These are phyloP conservation scores for Rugonectria rugulosa DNA, from an alignment of 2,329 filamentous ascomycete species.

Conservation along the genomic window DNA sequence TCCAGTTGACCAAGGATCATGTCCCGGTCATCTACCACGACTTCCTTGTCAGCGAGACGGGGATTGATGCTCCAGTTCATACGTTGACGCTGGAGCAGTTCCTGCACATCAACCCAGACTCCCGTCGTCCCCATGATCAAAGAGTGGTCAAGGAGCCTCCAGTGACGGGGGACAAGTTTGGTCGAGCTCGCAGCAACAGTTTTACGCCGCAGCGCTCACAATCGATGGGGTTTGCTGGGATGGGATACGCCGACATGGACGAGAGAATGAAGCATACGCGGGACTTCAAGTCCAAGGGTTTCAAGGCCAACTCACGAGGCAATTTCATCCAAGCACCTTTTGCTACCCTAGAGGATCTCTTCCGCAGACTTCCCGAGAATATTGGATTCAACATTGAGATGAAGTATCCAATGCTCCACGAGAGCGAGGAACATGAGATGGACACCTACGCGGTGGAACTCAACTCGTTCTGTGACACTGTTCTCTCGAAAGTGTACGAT, in stretches of 20 bases:
- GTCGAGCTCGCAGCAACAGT: constrained; percentile 47
- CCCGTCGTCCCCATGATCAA: constrained; percentile 33
- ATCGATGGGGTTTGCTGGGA: constrained; percentile 61
- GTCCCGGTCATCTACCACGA: constrained; percentile 99
- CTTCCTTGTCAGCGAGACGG: constrained; percentile 96
- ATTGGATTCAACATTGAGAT: constrained; percentile 99
- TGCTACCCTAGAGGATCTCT: constrained; percentile 92
- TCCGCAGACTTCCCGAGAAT: constrained; percentile 79
- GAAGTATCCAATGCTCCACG: constrained; percentile 98
- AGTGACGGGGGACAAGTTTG: constrained; percentile 44
- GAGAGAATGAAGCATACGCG: constrained; percentile 98
- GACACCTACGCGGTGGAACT: constrained; percentile 95
- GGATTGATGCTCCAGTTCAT: constrained; percentile 95
- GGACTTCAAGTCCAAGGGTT: constrained; percentile 93
- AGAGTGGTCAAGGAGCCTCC: constrained; percentile 19
- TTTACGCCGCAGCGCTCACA: constrained; percentile 58
- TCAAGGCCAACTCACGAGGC: constrained; percentile 92
- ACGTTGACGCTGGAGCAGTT: constrained; percentile 96
- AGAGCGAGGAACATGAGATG: constrained; percentile 95
- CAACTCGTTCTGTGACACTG: constrained; percentile 95
- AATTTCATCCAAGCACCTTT: constrained; percentile 97
- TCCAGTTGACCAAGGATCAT: constrained; percentile 98
- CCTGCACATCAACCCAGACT: constrained; percentile 78
- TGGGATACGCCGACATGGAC: constrained; percentile 54
- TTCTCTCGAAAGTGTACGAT: constrained; percentile 90